Conservation (phyloP, 768 basidiomycete genomes). For the Termitomyces sp. region DNA sequence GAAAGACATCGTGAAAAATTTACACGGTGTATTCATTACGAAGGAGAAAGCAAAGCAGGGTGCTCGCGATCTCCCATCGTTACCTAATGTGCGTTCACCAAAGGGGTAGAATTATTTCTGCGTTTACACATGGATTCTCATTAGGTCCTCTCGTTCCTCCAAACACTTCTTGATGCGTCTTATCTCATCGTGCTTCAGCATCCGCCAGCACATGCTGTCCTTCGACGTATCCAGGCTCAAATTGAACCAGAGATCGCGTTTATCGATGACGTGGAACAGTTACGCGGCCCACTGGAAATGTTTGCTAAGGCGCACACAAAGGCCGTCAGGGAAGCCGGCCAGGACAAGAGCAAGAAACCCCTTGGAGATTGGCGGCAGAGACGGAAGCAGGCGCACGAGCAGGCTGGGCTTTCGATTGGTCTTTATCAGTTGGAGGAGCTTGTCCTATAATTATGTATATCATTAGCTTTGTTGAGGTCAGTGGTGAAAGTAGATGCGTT, state of each 20-base stretch:
- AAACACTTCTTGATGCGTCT: constrained; percentile 64
- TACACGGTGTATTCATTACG: constrained; percentile 33
- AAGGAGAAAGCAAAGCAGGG: constrained; percentile 19
- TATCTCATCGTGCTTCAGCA: constrained; percentile 66
- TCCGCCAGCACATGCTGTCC: constrained; percentile 46
- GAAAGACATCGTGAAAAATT: constrained; percentile 33
- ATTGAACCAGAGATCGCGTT: constrained; percentile 51
- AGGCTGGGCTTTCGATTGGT: constrained; percentile 48
- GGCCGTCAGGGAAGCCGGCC: constrained; percentile 34
- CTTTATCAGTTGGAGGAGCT: constrained; percentile 72
- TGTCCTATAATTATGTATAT: constrained; percentile 24
- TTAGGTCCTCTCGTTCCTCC: constrained; percentile 56
- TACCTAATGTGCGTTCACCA: constrained; percentile 31
- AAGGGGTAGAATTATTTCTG: background rate
- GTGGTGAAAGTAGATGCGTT: background rate
- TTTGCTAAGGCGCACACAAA: constrained; percentile 54
- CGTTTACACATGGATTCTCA: background rate
- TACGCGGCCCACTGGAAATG: constrained; percentile 58
- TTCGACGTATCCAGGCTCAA: constrained; percentile 42
- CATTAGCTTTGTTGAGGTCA: background rate
- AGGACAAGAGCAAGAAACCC: constrained; percentile 27
- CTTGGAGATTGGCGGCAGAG: constrained; percentile 45
- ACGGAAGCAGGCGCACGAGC: constrained; percentile 47
- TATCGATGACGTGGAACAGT: constrained; percentile 42
- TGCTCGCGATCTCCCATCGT: constrained; percentile 29